A percentile compares a stretch with the other conserved stretches of the same genome.
phyloP scores from a whole-genome alignment of 768 basidiomycete genomes.

The Podaxis sp. region DNA sequence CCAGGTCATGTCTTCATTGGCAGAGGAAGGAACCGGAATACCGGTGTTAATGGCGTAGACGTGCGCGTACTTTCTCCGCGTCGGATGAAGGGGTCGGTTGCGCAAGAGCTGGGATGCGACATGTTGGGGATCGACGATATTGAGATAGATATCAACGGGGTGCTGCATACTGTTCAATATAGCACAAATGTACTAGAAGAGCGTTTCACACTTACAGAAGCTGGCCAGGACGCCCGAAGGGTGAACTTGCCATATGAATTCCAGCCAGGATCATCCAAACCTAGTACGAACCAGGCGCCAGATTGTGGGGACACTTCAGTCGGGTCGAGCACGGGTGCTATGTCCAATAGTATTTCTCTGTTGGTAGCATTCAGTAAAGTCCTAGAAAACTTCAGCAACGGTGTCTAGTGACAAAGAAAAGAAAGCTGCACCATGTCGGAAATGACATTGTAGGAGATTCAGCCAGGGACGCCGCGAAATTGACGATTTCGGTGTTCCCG shows the following conservation, averaged over 20 bases:
- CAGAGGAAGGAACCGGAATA: conserved; percentile 41
- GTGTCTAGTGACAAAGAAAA: neutral
- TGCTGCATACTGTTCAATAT: conserved; percentile 19
- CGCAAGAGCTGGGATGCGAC: conserved; percentile 16
- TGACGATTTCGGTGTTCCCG: conserved; percentile 69
- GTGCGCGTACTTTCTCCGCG: conserved; percentile 53
- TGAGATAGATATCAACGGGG: conserved; percentile 28
- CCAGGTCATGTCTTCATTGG: conserved; percentile 18
- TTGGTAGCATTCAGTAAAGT: conserved; percentile 33
- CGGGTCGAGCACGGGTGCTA: conserved; percentile 19
- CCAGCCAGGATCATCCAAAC: conserved; percentile 44
- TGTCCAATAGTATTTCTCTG: conserved; percentile 35
- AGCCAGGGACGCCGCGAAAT: conserved; percentile 41
- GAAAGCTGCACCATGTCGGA: conserved; percentile 29
- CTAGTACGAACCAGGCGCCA: conserved; percentile 48
- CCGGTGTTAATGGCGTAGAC: conserved; percentile 55
- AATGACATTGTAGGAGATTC: conserved; percentile 21
- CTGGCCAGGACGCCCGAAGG: conserved; percentile 55
- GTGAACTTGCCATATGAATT: conserved; percentile 43
- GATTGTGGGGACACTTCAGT: conserved; percentile 32
- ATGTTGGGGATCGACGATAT: conserved; percentile 31
- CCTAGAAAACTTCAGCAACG: conserved; percentile 28
- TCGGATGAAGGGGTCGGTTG: conserved; percentile 8
- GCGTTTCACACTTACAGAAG: conserved; percentile 41
- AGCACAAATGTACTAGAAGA: neutral